Base-by-base conservation (phyloP, 2,329 filamentous ascomycete species). In the Cordyceps cicadae region DNA sequence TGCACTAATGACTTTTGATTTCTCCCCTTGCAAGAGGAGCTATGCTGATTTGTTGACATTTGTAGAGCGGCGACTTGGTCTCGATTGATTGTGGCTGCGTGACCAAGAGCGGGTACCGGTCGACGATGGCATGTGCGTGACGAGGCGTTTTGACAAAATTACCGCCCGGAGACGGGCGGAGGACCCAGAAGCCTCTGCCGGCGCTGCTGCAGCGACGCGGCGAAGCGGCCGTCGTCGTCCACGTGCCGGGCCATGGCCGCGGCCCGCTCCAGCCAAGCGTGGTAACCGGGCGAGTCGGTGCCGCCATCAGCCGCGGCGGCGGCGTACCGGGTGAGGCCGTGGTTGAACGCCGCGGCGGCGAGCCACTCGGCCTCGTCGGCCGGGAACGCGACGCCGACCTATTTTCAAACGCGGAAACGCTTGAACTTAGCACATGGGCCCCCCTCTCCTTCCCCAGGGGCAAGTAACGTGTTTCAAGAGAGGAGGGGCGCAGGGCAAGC, bases 351-450 rank as follows among this genome's bases (percentile, higher is more conserved):
- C 6, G 80, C 84, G 1, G 83, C 82, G 0, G 85, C 83, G n/a
- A 94, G 80, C 87, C 88, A 94, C 67, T 91, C 86, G 1, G 92
- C 73, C 68, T 94, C 90, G 3, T 82, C 79, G 0, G 75, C 67
- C 0, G 89, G 88, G 68, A 90, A 90, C 1, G 74, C 70, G 1
- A 75, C 69, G 24, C 75, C 65, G n/a, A 68, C 72, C 75, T 79
- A 52, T 19, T 46, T 46, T 45, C 24, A 24, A n/a, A n/a, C 14
- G n/a, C 39, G 7, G 29, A 24, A 24, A 29, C 7, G 29, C 29
- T 29, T 29, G 6, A 29, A 29, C 6, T 29, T 29, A 29, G 29
- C 29, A 29, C 7, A 29, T 29, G n/a, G n/a, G n/a, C n/a, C n/a
- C n/a, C n/a, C n/a, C n/a, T n/a, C n/a, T n/a, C n/a, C n/a, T n/a